A percentile compares a stretch with the other conserved stretches of the same genome.
Evolutionary conservation across 805 yeast genomes (phyloP).

Genomic region (Huiozyma naganishii): DNA sequence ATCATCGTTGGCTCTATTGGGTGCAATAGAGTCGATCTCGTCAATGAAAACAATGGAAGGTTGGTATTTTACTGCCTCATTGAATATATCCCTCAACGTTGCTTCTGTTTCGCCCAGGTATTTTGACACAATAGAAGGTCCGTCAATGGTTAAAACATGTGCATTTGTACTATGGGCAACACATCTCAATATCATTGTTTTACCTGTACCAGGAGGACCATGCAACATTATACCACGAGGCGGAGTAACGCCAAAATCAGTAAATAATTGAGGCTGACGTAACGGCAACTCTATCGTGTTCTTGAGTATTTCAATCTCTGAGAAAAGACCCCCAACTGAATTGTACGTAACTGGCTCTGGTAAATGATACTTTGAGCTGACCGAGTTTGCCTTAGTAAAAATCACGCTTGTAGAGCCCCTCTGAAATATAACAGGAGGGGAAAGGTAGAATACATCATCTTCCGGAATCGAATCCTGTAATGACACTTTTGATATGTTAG

Average conservation of each 20-base stretch:
- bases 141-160: slow-evolving; percentile 77
- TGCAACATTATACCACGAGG: slow-evolving; percentile 89
- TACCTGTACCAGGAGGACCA: slow-evolving; percentile 98
- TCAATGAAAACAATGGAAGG: slow-evolving; percentile 86
- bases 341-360: slow-evolving; percentile 37
- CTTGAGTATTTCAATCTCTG: slow-evolving; percentile 50
- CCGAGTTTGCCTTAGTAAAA: slow-evolving; percentile 17
- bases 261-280: slow-evolving; percentile 62
- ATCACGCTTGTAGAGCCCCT: slow-evolving; percentile 25
- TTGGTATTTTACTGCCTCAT: slow-evolving; percentile 75
- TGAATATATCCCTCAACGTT: slow-evolving; percentile 68
- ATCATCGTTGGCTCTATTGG: slow-evolving; percentile 73
- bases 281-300: slow-evolving; percentile 73
- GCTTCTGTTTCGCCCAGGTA: slow-evolving; percentile 92
- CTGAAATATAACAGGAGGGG: slow-evolving; percentile 40
- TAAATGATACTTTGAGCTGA: slow-evolving; percentile 32
- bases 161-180: slow-evolving; percentile 72
- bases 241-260: slow-evolving; percentile 80
- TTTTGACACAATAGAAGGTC: slow-evolving; percentile 86
- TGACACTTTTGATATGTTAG: slow-evolving; percentile 31
- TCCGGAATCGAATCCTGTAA: slow-evolving; percentile 5
- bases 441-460: slow-evolving; percentile 22
- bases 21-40: slow-evolving; percentile 88
- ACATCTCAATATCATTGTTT: slow-evolving; percentile 76
- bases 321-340: slow-evolving; percentile 66